Percentiles rank a stretch among this genome's conserved stretches.
Evolutionary conservation across 1,284 basidiomycete species (phyloP).

Genomic region (Ustilago shanxiensis): DNA sequence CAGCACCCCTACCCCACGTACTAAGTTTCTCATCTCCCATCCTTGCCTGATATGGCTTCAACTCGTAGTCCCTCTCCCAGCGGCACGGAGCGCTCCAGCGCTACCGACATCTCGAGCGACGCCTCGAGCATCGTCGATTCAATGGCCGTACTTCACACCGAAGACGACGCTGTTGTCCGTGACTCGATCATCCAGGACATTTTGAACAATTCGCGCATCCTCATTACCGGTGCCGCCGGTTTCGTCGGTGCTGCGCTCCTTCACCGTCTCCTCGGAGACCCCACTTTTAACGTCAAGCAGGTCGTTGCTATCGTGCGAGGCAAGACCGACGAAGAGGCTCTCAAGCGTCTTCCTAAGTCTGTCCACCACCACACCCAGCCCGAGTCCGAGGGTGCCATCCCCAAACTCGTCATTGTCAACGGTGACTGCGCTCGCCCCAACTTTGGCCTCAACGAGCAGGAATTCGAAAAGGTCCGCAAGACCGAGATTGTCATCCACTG

Average conservation of each 20-base stretch:
- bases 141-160: slow-evolving; percentile 21
- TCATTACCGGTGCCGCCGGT: slow-evolving; percentile 50
- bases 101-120: slow-evolving; percentile 39
- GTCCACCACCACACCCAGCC: slow-evolving; percentile 40
- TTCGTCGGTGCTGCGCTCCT: slow-evolving; percentile 52
- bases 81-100: slow-evolving; percentile 32
- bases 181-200: slow-evolving; percentile 37
- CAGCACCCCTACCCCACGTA: not conserved
- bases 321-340: slow-evolving; percentile 41
- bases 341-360: slow-evolving; percentile 43
- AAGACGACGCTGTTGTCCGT: slow-evolving; percentile 24
- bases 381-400: slow-evolving; percentile 18
- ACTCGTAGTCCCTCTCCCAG: slow-evolving; percentile 43
- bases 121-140: slow-evolving; percentile 37
- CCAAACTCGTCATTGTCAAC: slow-evolving; percentile 48
- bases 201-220: slow-evolving; percentile 40
- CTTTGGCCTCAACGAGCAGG: slow-evolving; percentile 42
- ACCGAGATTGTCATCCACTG: slow-evolving; percentile 55
- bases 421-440: slow-evolving; percentile 49
- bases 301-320: slow-evolving; percentile 49
- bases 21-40: not conserved
- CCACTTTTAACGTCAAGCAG: slow-evolving; percentile 43
- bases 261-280: slow-evolving; percentile 39
- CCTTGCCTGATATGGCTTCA: slow-evolving; percentile 21
- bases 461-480: slow-evolving; percentile 44